Evolutionary conservation across 805 yeast genomes (phyloP).

Genomic region (Nakazawaea populi): DNA sequence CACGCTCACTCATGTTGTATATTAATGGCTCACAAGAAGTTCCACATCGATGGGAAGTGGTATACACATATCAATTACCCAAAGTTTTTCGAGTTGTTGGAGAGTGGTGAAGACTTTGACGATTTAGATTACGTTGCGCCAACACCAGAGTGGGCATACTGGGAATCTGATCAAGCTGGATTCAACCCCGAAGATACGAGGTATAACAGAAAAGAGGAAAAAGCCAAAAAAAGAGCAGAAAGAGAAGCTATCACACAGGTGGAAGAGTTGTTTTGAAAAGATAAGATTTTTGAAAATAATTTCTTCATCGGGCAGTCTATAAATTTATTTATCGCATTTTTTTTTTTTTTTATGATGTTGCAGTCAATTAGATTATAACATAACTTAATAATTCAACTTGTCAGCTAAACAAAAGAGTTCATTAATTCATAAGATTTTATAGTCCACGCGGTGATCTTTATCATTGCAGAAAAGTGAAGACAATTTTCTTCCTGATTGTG

Average conservation of each 20-base stretch:
- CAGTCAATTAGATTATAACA: too few species aligned
- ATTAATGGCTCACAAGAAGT: conserved; percentile 69
- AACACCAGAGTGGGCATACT: conserved; percentile 89
- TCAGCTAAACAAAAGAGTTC: too few species aligned
- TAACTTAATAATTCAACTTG: too few species aligned
- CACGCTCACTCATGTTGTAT: conserved; percentile 95
- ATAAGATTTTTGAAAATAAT: neutral
- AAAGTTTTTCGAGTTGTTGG: conserved; percentile 57
- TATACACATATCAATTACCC: conserved; percentile 84
- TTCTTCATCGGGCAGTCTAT: neutral
- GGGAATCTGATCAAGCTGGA: conserved; percentile 82
- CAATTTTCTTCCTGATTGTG: too few species aligned
- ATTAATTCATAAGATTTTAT: too few species aligned
- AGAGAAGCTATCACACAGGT: conserved; percentile 22
- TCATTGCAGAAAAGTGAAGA: too few species aligned
- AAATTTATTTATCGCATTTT: neutral
- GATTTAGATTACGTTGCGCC: conserved; percentile 76
- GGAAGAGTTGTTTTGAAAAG: neutral
- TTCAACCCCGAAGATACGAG: conserved; percentile 83
- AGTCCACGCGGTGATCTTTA: too few species aligned
- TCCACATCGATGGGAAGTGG: conserved; percentile 71
- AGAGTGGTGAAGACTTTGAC: conserved; percentile 57
- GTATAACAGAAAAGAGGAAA: conserved; percentile 58
- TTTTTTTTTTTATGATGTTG: too few species aligned
- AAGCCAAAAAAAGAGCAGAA: conserved; percentile 38